These are phyloP conservation scores for Phlyctochytrium arcticum DNA, from an alignment of 192 early-diverging fungal species.

Conservation along the genomic window DNA sequence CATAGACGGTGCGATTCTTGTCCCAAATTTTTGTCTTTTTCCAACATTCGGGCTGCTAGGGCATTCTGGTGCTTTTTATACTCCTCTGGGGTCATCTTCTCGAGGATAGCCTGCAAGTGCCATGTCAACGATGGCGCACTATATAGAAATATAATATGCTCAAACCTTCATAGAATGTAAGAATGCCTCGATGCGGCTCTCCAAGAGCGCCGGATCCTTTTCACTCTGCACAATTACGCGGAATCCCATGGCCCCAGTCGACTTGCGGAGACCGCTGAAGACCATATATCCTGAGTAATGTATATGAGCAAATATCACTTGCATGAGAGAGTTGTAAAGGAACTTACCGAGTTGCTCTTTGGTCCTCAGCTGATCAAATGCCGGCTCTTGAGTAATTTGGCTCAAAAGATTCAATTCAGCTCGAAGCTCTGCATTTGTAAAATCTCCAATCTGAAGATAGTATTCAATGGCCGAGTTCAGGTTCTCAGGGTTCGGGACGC, in stretches of 20 bases:
- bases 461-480: slow-evolving; percentile 87
- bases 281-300: slow-evolving; percentile 64
- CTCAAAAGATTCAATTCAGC: slow-evolving; percentile 66
- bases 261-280: slow-evolving; percentile 65
- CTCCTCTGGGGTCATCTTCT: slow-evolving; percentile 59
- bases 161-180: slow-evolving; percentile 51
- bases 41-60: slow-evolving; percentile 56
- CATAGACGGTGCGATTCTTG: slow-evolving; percentile 68
- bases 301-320: not conserved
- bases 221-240: slow-evolving; percentile 87
- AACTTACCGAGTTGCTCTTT: slow-evolving; percentile 56
- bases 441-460: slow-evolving; percentile 76
- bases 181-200: slow-evolving; percentile 76
- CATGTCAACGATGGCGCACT: not conserved
- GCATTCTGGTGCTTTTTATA: slow-evolving; percentile 66
- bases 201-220: slow-evolving; percentile 71
- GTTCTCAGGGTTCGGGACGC: slow-evolving; percentile 73
- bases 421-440: slow-evolving; percentile 59
- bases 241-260: slow-evolving; percentile 71
- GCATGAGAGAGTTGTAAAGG: not conserved
- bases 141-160: not conserved
- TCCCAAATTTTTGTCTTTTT: slow-evolving; percentile 72
- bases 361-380: slow-evolving; percentile 90
- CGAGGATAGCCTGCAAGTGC: slow-evolving; percentile 27
- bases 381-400: slow-evolving; percentile 84